Evolutionary conservation across 192 early-diverging fungal genomes (phyloP).

Genomic region (Rhizophagus prolifer): DNA sequence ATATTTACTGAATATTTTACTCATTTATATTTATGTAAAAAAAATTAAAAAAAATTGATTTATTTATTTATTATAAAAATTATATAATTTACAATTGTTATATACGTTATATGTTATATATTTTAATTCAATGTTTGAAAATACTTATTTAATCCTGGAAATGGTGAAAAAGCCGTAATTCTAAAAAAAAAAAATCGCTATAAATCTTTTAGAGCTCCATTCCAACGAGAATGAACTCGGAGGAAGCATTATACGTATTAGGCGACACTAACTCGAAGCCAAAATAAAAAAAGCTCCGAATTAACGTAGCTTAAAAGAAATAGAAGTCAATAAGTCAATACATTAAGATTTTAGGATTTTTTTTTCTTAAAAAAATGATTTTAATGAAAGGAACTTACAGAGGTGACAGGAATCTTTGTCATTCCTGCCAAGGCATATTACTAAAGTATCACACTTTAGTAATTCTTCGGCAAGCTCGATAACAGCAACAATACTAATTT

Average conservation of each 20-base stretch:
- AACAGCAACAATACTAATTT: slow-evolving; percentile 17
- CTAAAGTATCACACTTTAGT: slow-evolving; percentile 6
- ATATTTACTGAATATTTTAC: too few species aligned
- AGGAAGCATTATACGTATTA: background rate
- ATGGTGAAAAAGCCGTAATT: too few species aligned
- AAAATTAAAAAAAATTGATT: too few species aligned
- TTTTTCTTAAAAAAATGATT: background rate
- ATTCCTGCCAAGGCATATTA: slow-evolving; percentile 17
- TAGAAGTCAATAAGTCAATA: background rate
- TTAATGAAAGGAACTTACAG: slow-evolving; percentile 8
- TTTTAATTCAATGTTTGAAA: too few species aligned
- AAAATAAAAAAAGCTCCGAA: slow-evolving; percentile 14
- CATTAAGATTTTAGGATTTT: background rate
- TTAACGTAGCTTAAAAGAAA: background rate
- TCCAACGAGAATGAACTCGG: slow-evolving; percentile 14
- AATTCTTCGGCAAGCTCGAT: slow-evolving; percentile 29
- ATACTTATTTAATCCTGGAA: too few species aligned
- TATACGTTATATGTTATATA: too few species aligned
- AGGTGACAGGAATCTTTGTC: background rate
- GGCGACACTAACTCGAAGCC: background rate
- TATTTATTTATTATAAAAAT: too few species aligned
- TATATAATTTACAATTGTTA: too few species aligned
- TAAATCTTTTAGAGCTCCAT: background rate
- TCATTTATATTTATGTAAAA: too few species aligned
- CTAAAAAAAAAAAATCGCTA: too few species aligned